These are phyloP conservation scores for Geosmithia flava DNA, from an alignment of 2,329 filamentous ascomycete species.

Conservation along the genomic window DNA sequence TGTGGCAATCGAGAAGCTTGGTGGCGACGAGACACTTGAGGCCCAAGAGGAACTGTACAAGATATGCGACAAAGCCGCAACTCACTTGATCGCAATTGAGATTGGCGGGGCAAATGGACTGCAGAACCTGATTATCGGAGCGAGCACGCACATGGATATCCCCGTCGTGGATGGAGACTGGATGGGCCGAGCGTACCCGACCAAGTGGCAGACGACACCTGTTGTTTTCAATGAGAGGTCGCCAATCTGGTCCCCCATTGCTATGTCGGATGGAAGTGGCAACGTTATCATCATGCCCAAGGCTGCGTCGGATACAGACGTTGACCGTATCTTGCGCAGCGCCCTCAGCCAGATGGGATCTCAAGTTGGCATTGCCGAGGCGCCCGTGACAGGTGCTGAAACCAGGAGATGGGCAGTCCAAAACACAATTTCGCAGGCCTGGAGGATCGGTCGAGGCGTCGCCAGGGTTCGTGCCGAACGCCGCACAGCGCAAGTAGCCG, in stretches of 20 bases:
- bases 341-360: slow-evolving; percentile 44
- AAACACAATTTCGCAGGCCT: slow-evolving; percentile 39
- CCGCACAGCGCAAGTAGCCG: slow-evolving; percentile 38
- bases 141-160: slow-evolving; percentile 35
- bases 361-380: slow-evolving; percentile 33
- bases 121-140: slow-evolving; percentile 42
- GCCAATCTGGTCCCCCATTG: slow-evolving; percentile 30
- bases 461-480: slow-evolving; percentile 35
- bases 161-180: slow-evolving; percentile 41
- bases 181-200: slow-evolving; percentile 44
- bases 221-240: slow-evolving; percentile 35
- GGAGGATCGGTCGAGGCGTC: slow-evolving; percentile 49
- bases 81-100: slow-evolving; percentile 49
- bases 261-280: slow-evolving; percentile 39
- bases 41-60: slow-evolving; percentile 40
- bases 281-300: slow-evolving; percentile 36
- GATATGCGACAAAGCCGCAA: slow-evolving; percentile 27
- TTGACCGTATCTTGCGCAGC: slow-evolving; percentile 36
- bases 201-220: slow-evolving; percentile 41
- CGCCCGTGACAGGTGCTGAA: slow-evolving; percentile 34
- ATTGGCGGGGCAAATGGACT: slow-evolving; percentile 57
- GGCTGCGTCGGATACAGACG: slow-evolving; percentile 29
- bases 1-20: slow-evolving; percentile 47
- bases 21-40: slow-evolving; percentile 41
- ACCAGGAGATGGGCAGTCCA: slow-evolving; percentile 37